These are phyloP conservation scores for Pyrenochaeta sp. DNA, from an alignment of 2,329 filamentous ascomycete genomes.

Conservation along the genomic window DNA sequence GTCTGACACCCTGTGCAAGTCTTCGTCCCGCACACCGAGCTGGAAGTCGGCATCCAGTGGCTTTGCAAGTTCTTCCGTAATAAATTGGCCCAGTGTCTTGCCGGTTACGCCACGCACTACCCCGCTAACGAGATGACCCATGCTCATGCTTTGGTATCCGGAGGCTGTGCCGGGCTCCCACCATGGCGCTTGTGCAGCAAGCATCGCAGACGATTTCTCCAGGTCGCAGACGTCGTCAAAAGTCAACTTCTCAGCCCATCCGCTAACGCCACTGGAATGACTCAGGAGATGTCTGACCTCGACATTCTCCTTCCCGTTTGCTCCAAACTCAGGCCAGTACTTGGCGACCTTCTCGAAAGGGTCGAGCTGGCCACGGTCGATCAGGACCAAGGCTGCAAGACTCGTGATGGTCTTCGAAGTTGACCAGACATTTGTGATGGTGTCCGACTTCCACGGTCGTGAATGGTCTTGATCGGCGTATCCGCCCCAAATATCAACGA, in stretches of 20 bases:
- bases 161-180: slow-evolving; percentile 25
- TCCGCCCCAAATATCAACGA: slow-evolving; percentile 31
- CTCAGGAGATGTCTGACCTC: slow-evolving; percentile 24
- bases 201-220: slow-evolving; percentile 9
- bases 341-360: slow-evolving; percentile 23
- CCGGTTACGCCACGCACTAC: slow-evolving; percentile 16
- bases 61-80: slow-evolving; percentile 72
- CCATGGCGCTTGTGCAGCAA: slow-evolving; percentile 21
- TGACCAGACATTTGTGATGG: slow-evolving; percentile 28
- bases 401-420: slow-evolving; percentile 21
- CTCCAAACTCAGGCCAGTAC: slow-evolving; percentile 32
- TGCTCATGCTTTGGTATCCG: slow-evolving; percentile 23
- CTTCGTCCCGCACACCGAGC: slow-evolving; percentile 13
- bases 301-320: slow-evolving; percentile 22
- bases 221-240: slow-evolving; percentile 13
- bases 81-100: slow-evolving; percentile 11
- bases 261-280: slow-evolving; percentile 22
- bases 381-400: slow-evolving; percentile 19
- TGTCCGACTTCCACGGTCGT: slow-evolving; percentile 21
- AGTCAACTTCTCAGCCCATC: slow-evolving; percentile 15
- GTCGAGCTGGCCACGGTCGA: slow-evolving; percentile 21
- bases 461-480: slow-evolving; percentile 16
- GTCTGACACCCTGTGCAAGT: slow-evolving; percentile 16
- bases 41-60: slow-evolving; percentile 52
- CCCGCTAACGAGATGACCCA: slow-evolving; percentile 23